These are phyloP conservation scores for Wallemia mellicola DNA, from an alignment of 1,284 basidiomycete genomes.

Conservation along the genomic window DNA sequence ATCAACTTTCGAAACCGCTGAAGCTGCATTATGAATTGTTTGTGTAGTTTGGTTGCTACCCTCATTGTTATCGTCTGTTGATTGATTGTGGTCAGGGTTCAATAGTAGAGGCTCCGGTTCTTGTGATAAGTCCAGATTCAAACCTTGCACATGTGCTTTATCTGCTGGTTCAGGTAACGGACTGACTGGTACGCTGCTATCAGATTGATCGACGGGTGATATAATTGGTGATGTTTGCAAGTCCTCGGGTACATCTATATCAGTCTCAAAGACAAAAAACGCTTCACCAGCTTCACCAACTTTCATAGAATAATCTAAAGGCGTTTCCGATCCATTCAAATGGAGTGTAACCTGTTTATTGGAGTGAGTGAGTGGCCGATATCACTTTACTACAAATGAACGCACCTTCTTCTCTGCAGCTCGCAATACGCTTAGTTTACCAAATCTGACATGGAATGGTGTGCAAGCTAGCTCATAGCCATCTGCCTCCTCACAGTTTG, in stretches of 20 bases:
- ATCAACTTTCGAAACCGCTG: slow-evolving; percentile 8
- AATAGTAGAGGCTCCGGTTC: slow-evolving; percentile 5
- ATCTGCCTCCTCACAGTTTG: slow-evolving; percentile 21
- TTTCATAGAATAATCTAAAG: slow-evolving; percentile 87
- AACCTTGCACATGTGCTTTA: not conserved
- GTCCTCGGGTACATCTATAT: slow-evolving; percentile 70
- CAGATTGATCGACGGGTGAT: slow-evolving; percentile 13
- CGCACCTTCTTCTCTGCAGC: slow-evolving; percentile 75
- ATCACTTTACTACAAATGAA: slow-evolving; percentile 1
- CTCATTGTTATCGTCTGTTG: not conserved
- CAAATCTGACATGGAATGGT: slow-evolving; percentile 93
- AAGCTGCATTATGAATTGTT: slow-evolving; percentile 1
- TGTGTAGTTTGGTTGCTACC: not conserved
- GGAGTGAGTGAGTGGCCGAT: not conserved
- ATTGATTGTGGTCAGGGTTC: not conserved
- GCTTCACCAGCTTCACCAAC: slow-evolving; percentile 95
- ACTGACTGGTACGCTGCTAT: not conserved
- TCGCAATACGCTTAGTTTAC: slow-evolving; percentile 82
- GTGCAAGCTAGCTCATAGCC: slow-evolving; percentile 50
- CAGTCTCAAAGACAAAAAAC: slow-evolving; percentile 94
- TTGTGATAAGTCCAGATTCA: not conserved
- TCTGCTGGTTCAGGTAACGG: not conserved
- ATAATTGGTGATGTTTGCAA: slow-evolving; percentile 78
- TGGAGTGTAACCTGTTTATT: slow-evolving; percentile 56
- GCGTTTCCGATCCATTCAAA: slow-evolving; percentile 33